phyloP scores from a whole-genome alignment of 768 basidiomycete genomes.

The Obba rivulosa region DNA sequence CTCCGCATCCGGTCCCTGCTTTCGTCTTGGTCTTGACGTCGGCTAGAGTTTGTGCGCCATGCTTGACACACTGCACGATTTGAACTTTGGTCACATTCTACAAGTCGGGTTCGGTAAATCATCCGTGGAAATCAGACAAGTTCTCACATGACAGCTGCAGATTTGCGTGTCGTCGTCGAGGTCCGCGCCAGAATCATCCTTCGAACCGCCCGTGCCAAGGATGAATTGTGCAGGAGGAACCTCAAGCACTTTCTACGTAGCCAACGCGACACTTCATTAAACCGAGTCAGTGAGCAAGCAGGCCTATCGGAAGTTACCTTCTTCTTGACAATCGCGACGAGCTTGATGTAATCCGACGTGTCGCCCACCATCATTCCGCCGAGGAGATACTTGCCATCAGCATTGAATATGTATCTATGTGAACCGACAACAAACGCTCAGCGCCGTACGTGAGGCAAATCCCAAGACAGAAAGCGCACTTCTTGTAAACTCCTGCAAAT shows the following conservation, averaged over 20 bases:
- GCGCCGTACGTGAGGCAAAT: not conserved
- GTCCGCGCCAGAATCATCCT: constrained; percentile 56
- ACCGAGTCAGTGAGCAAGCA: not conserved
- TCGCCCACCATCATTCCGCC: constrained; percentile 84
- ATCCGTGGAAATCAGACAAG: not conserved
- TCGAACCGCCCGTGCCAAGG: constrained; percentile 44
- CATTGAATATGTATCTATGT: constrained; percentile 56
- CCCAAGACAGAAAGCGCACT: constrained; percentile 25
- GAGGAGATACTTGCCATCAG: constrained; percentile 64
- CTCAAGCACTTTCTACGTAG: constrained; percentile 54
- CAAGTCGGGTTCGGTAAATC: not conserved
- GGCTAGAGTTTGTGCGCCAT: constrained; percentile 42
- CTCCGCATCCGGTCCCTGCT: constrained; percentile 68
- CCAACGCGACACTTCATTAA: too few relatives aligned
- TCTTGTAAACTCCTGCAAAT: constrained; percentile 68
- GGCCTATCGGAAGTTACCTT: constrained; percentile 34
- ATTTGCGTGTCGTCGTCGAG: constrained; percentile 69
- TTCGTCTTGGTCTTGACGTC: constrained; percentile 65
- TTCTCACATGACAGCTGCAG: constrained; percentile 56
- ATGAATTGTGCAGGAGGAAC: constrained; percentile 64
- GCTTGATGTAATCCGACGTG: constrained; percentile 59
- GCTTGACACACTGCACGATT: constrained; percentile 44
- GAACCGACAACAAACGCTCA: not conserved
- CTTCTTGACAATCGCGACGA: constrained; percentile 68
- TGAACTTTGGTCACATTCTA: constrained; percentile 61